phyloP scores from a whole-genome alignment of 805 yeast genomes.

The Hanseniaspora lindneri region DNA sequence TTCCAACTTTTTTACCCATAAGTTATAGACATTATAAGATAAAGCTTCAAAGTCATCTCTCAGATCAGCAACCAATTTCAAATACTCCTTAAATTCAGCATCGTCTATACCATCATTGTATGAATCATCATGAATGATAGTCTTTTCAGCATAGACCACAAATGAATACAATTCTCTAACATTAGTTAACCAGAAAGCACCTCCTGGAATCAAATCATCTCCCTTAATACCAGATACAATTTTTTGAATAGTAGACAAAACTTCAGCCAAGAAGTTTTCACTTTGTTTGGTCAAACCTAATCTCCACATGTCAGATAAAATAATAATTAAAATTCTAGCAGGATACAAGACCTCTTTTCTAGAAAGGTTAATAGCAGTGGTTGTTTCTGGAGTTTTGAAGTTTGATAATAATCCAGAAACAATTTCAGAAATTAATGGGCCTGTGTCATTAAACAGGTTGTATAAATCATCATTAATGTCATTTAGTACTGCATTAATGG shows the following conservation, averaged over 20 bases:
- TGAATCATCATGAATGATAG: slow-evolving; percentile 75
- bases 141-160: slow-evolving; percentile 83
- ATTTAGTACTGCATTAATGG: slow-evolving; percentile 39
- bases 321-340: slow-evolving; percentile 83
- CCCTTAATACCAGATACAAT: slow-evolving; percentile 71
- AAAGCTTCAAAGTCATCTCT: slow-evolving; percentile 89
- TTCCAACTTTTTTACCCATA: slow-evolving; percentile 94
- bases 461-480: slow-evolving; percentile 67
- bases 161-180: slow-evolving; percentile 91
- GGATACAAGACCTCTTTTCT: slow-evolving; percentile 92
- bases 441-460: slow-evolving; percentile 58
- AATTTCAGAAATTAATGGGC: slow-evolving; percentile 65
- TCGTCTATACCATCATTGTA: slow-evolving; percentile 76
- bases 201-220: slow-evolving; percentile 77
- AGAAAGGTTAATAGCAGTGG: slow-evolving; percentile 69
- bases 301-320: slow-evolving; percentile 96
- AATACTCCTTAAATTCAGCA: slow-evolving; percentile 79
- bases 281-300: slow-evolving; percentile 84
- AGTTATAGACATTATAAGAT: slow-evolving; percentile 85
- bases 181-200: slow-evolving; percentile 95
- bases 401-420: slow-evolving; percentile 78
- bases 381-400: slow-evolving; percentile 73
- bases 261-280: slow-evolving; percentile 82
- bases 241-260: slow-evolving; percentile 72
- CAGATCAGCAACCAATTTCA: slow-evolving; percentile 77